A percentile compares a stretch with the other conserved stretches of the same genome.
phyloP scores from a whole-genome alignment of 78 protist genomes.

The Planoprotostelium fungivorum region DNA sequence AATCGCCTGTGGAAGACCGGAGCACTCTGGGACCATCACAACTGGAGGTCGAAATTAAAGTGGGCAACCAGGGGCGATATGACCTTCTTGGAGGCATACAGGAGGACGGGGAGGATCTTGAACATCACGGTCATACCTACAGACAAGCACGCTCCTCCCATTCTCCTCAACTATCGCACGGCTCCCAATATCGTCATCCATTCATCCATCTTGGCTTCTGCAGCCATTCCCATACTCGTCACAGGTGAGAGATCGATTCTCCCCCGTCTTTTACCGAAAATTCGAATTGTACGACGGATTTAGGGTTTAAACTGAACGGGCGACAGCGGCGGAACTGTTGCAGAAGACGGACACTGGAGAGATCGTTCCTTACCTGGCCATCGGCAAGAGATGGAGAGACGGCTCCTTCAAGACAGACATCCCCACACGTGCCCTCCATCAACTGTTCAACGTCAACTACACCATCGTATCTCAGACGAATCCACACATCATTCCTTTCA shows the following conservation, averaged over 20 bases:
- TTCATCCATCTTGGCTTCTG: slow-evolving; percentile 68
- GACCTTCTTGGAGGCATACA: slow-evolving; percentile 74
- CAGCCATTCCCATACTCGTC: slow-evolving; percentile 40
- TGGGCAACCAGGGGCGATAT: slow-evolving; percentile 61
- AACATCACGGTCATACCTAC: slow-evolving; percentile 60
- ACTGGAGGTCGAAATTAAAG: not conserved
- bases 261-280: not conserved
- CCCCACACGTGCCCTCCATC: slow-evolving; percentile 71
- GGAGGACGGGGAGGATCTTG: slow-evolving; percentile 66
- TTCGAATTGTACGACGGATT: not conserved
- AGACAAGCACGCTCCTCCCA: slow-evolving; percentile 14
- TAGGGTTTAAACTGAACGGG: not conserved
- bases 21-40: not conserved
- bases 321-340: slow-evolving; percentile 47
- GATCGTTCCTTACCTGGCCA: slow-evolving; percentile 31
- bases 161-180: slow-evolving; percentile 75
- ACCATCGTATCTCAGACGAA: slow-evolving; percentile 70
- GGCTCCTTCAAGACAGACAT: slow-evolving; percentile 69
- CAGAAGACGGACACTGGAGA: slow-evolving; percentile 50
- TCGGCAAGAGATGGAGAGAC: slow-evolving; percentile 42
- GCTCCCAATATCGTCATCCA: slow-evolving; percentile 76
- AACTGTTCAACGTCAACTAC: slow-evolving; percentile 79
- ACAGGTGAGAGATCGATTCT: not conserved
- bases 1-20: not conserved
- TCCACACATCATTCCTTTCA: slow-evolving; percentile 60